Conservation (phyloP, 2,329 filamentous ascomycete species). For the Clarireedia paspali region DNA sequence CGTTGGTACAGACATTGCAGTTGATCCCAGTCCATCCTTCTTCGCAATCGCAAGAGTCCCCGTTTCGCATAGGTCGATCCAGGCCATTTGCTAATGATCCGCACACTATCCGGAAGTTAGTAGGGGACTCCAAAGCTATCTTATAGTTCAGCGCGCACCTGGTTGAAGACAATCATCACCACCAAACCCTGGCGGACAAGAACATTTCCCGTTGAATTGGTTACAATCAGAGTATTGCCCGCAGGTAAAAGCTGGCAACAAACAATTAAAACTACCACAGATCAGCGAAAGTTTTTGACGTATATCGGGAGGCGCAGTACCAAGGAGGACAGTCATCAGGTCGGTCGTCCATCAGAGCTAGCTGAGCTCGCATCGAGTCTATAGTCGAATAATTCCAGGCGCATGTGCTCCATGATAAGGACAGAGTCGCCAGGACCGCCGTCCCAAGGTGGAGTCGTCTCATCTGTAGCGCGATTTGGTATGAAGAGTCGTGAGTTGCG, state of each 20-base stretch:
- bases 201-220: conserved; percentile 83
- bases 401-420: conserved; percentile 34
- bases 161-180: conserved; percentile 89
- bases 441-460: conserved; percentile 17
- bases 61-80: conserved; percentile 67
- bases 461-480: conserved; percentile 13
- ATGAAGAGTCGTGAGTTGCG: conserved; percentile 5
- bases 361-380: conserved; percentile 55
- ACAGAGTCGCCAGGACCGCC: conserved; percentile 28
- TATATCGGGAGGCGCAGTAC: conserved; percentile 35
- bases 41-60: conserved; percentile 71
- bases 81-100: conserved; percentile 77
- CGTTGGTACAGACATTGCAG: conserved; percentile 86
- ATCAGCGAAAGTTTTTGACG: conserved; percentile 11
- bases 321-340: conserved; percentile 74
- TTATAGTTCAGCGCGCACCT: conserved; percentile 36
- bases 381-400: conserved; percentile 51
- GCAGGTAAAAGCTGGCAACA: conserved; percentile 85
- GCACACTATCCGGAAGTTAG: conserved; percentile 49
- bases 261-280: conserved; percentile 80
- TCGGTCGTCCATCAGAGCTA: conserved; percentile 65
- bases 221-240: conserved; percentile 87
- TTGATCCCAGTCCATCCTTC: conserved; percentile 96
- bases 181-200: conserved; percentile 85
- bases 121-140: neutral